Evolutionary conservation across 352 stramenopile genomes (phyloP).

Genomic region (Globisporangium mamillatum): DNA sequence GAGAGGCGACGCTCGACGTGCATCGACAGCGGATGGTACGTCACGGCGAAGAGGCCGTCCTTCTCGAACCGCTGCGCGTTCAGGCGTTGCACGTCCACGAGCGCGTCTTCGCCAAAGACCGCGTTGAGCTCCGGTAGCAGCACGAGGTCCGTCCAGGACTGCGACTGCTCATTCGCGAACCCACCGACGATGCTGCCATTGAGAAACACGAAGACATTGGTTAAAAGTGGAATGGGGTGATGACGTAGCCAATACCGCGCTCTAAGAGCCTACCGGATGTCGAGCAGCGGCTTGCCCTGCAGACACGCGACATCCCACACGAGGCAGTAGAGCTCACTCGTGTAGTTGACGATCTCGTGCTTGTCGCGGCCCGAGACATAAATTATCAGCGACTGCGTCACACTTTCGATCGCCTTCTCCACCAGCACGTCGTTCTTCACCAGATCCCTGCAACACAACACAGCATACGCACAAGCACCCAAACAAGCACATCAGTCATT

Average conservation of each 20-base stretch:
- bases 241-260: no score
- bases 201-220: background rate
- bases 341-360: conserved; percentile 72
- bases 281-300: conserved; percentile 51
- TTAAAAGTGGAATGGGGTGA: no score
- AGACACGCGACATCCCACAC: conserved; percentile 67
- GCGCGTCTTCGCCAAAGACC: conserved; percentile 60
- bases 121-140: conserved; percentile 60
- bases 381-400: conserved; percentile 49
- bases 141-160: conserved; percentile 63
- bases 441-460: conserved; percentile 38
- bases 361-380: conserved; percentile 58
- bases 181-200: conserved; percentile 38
- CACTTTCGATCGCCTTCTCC: conserved; percentile 50
- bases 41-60: conserved; percentile 53
- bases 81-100: conserved; percentile 60
- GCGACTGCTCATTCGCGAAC: conserved; percentile 18
- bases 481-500: background rate
- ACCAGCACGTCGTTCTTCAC: conserved; percentile 78
- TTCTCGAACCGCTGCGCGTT: conserved; percentile 61
- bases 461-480: conserved; percentile 5
- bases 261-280: conserved; percentile 42
- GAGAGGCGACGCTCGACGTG: conserved; percentile 45
- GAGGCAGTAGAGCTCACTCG: conserved; percentile 71
- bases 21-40: conserved; percentile 61